Percentiles rank a stretch among this genome's conserved stretches.
Evolutionary conservation across 148 eudicot genomes (phyloP).

Genomic region (Polygonum maritimum): DNA sequence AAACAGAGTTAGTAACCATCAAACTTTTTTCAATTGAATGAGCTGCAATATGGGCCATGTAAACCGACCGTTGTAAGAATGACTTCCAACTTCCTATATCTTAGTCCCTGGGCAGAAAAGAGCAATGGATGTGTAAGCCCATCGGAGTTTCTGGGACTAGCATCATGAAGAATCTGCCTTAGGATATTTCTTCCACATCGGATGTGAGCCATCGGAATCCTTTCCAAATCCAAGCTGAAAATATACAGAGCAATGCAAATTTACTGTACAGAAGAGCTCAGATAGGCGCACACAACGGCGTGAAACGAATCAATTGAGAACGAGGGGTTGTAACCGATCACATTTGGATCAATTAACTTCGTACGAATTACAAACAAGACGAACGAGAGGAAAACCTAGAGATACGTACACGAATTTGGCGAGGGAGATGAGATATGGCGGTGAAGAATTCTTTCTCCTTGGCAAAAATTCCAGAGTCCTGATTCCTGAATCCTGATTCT

Average conservation of each 20-base stretch:
- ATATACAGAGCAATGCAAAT: neutral
- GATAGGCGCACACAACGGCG: too few relatives aligned
- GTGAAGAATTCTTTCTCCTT: too few relatives aligned
- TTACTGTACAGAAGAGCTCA: neutral
- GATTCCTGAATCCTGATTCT: too few relatives aligned
- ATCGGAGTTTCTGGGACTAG: slow-evolving; percentile 21
- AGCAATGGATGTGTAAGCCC: slow-evolving; percentile 54
- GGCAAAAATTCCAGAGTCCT: too few relatives aligned
- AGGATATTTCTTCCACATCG: slow-evolving; percentile 43
- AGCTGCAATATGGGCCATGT: neutral
- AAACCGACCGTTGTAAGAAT: slow-evolving; percentile 66
- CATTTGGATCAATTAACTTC: too few relatives aligned
- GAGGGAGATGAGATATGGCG: too few relatives aligned
- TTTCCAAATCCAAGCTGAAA: neutral
- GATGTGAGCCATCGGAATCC: slow-evolving; percentile 40
- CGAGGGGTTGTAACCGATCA: too few relatives aligned
- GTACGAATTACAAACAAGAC: too few relatives aligned
- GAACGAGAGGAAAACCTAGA: too few relatives aligned
- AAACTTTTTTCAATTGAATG: neutral
- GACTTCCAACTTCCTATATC: slow-evolving; percentile 75
- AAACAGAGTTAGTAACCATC: neutral
- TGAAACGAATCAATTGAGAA: too few relatives aligned
- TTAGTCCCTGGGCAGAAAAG: slow-evolving; percentile 62
- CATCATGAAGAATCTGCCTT: slow-evolving; percentile 28
- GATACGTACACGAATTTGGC: too few relatives aligned